Conservation (phyloP, 441 rosid species). For the Gossypium gossypioides region DNA sequence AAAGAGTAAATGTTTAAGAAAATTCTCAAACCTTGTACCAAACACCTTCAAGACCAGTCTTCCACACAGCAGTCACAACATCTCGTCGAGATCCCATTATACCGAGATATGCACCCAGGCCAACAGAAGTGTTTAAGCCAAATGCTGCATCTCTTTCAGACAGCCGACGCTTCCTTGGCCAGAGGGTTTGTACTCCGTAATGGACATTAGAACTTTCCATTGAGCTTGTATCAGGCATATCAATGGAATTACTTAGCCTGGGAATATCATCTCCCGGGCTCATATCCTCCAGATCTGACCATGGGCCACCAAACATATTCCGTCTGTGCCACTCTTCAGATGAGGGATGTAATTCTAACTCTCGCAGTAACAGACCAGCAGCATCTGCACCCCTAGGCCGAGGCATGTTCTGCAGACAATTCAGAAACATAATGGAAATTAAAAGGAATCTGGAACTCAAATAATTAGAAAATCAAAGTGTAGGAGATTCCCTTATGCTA, state of each 20-base stretch:
- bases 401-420: constrained; percentile 77
- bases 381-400: constrained; percentile 99
- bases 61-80: constrained; percentile 93
- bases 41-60: constrained; percentile 89
- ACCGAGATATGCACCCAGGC: constrained; percentile 93
- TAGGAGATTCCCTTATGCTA: not conserved
- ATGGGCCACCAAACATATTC: constrained; percentile 93
- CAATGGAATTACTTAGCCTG: constrained; percentile 32
- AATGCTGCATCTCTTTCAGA: constrained; percentile 99
- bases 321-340: constrained; percentile 99
- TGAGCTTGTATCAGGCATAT: constrained; percentile 33
- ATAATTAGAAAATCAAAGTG: not conserved
- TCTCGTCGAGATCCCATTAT: constrained; percentile 98
- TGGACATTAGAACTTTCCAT: constrained; percentile 40
- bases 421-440: not conserved
- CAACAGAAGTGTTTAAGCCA: constrained; percentile 87
- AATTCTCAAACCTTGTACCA: constrained; percentile 73
- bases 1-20: not conserved
- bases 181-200: constrained; percentile 61
- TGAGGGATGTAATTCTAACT: constrained; percentile 93
- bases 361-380: constrained; percentile 91
- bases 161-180: constrained; percentile 97
- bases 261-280: constrained; percentile 40
- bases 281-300: constrained; percentile 76
- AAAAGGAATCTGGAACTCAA: not conserved